These are phyloP conservation scores for Scopulariopsis brevicaulis DNA, from an alignment of 2,329 filamentous ascomycete species.

Conservation along the genomic window DNA sequence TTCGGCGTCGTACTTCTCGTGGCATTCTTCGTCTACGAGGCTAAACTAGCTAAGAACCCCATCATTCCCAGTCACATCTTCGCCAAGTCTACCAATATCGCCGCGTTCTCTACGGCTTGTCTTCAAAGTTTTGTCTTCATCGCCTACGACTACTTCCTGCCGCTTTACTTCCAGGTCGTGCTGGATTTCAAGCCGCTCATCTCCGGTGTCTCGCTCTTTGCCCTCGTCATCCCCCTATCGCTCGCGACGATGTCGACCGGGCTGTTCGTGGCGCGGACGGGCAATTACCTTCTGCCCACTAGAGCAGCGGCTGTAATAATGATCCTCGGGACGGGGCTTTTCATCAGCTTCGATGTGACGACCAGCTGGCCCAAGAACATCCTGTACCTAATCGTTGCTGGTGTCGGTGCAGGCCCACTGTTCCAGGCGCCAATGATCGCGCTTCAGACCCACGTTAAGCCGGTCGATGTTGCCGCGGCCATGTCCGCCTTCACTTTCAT, in stretches of 20 bases:
- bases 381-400: constrained; percentile 45
- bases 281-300: constrained; percentile 39
- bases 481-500: constrained; percentile 51
- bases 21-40: constrained; percentile 57
- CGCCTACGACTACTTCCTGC: constrained; percentile 49
- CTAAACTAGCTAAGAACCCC: constrained; percentile 54
- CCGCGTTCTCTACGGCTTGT: constrained; percentile 64
- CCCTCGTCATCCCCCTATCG: constrained; percentile 31
- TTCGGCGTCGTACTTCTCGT: constrained; percentile 46
- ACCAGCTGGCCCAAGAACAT: constrained; percentile 34
- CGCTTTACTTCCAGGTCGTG: constrained; percentile 67
- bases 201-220: constrained; percentile 56
- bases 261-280: constrained; percentile 29
- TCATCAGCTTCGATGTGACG: constrained; percentile 41
- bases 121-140: constrained; percentile 56
- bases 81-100: constrained; percentile 40
- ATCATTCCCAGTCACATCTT: constrained; percentile 62
- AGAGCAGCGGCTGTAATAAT: neutral
- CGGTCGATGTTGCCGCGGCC: constrained; percentile 49
- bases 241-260: constrained; percentile 22
- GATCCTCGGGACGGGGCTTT: constrained; percentile 45
- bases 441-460: constrained; percentile 50
- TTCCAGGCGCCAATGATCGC: constrained; percentile 53
- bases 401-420: constrained; percentile 50
- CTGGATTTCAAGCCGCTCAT: constrained; percentile 49